Percentiles rank a stretch among this genome's conserved stretches.
Conservation (phyloP, 441 rosid genomes). For the Arabidopsis hybrid region DNA sequence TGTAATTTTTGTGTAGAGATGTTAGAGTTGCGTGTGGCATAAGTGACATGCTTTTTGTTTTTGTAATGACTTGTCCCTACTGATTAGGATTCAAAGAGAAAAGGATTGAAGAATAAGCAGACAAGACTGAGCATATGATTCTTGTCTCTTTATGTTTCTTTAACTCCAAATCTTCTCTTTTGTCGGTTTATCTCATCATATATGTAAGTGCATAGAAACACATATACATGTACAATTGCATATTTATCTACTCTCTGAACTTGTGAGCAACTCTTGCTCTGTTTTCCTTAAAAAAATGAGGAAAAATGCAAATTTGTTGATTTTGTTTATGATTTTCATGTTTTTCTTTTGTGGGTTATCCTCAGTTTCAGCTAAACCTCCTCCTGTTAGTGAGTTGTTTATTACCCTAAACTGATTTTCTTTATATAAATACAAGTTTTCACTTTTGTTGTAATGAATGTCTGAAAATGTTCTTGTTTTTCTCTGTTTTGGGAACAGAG, state of each 20-base stretch:
- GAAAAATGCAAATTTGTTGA: slow-evolving; percentile 30
- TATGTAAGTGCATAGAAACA: slow-evolving; percentile 15
- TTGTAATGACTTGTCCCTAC: slow-evolving; percentile 36
- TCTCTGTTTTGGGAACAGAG: slow-evolving; percentile 48
- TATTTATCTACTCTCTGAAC: not conserved
- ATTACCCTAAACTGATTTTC: not conserved
- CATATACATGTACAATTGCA: not conserved
- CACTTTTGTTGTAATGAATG: not conserved
- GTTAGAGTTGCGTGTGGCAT: slow-evolving; percentile 37
- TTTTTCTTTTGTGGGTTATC: slow-evolving; percentile 63
- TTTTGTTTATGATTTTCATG: slow-evolving; percentile 51
- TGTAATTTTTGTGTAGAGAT: slow-evolving; percentile 31
- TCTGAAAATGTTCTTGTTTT: slow-evolving; percentile 9
- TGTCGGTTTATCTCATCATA: slow-evolving; percentile 36
- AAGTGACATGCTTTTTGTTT: slow-evolving; percentile 39
- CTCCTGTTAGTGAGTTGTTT: slow-evolving; percentile 74
- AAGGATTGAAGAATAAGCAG: slow-evolving; percentile 36
- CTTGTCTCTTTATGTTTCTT: slow-evolving; percentile 46
- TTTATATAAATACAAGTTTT: slow-evolving; percentile 7
- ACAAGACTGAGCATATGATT: slow-evolving; percentile 48
- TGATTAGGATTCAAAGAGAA: slow-evolving; percentile 20
- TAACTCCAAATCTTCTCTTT: slow-evolving; percentile 41
- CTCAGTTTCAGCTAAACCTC: slow-evolving; percentile 77
- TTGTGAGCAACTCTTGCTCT: slow-evolving; percentile 28
- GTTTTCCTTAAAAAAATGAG: slow-evolving; percentile 23